Percentiles rank a stretch among this genome's conserved stretches.
Conservation (phyloP, 2,329 filamentous ascomycete genomes). For the Grosmannia penicillata region DNA sequence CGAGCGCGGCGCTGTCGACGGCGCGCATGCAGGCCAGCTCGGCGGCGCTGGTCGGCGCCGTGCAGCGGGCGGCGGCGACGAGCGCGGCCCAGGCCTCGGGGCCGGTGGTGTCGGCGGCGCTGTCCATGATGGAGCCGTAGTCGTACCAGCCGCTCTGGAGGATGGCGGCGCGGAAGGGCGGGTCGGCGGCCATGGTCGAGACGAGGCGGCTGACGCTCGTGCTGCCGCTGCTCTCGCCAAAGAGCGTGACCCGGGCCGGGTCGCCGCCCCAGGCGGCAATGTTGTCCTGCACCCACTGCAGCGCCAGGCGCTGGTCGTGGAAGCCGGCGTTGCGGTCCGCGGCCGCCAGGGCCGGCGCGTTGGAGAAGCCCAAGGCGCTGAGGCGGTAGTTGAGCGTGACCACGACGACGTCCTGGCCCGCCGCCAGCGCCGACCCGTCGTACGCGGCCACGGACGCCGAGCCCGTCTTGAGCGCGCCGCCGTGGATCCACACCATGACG, state of each 20-base stretch:
- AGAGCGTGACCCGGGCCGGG: conserved; percentile 26
- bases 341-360: too few species aligned
- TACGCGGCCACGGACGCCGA: too few species aligned
- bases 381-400: too few species aligned
- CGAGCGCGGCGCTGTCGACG: neutral
- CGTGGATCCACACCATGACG: too few species aligned
- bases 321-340: conserved; percentile 22
- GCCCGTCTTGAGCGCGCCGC: too few species aligned
- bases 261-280: conserved; percentile 31
- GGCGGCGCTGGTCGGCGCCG: neutral
- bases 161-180: neutral
- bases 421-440: too few species aligned
- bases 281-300: conserved; percentile 35
- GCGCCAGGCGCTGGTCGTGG: conserved; percentile 32
- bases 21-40: neutral
- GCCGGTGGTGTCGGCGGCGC: neutral
- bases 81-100: neutral
- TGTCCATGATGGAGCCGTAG: neutral
- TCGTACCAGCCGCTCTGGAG: neutral
- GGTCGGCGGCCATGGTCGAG: neutral
- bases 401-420: too few species aligned
- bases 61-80: neutral
- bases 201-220: neutral
- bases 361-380: too few species aligned
- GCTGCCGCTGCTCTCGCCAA: conserved; percentile 15